Evolutionary conservation across 257 asterid genomes (phyloP), one percentile per base, ranked within the genome.

Genomic region (Lycium ferocissimum): DNA sequence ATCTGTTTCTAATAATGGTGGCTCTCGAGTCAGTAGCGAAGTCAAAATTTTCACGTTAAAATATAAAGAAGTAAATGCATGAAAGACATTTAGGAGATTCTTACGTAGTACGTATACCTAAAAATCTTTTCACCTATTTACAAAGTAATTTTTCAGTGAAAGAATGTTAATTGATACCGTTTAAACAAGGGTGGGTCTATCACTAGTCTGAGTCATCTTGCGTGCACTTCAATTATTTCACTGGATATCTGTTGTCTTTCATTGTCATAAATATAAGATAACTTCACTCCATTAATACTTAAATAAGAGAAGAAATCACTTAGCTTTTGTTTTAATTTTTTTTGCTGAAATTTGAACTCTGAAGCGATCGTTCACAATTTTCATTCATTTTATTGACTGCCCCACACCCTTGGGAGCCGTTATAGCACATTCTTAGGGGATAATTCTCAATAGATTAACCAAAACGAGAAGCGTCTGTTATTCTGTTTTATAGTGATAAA

Each of bases 151-250:
- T 54, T 14, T 4, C 6, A 54, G 2, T 0, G 18, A 4, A 15
- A n/a, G 2, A 18, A n/a, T 1, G 7, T 56, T 56, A 56, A 15
- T 15, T 14, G 20, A 56, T 4, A 11, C 20, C 8, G 20, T 15
- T 14, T 56, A 6, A 15, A 56, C 17, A 56, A 56, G 8, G 4
- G 14, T 56, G 62, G 8, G 7, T 14, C 1, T 2, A 18, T 2
- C 62, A 14, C 2, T 56, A 0, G 20, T 56, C 15, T 2, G 62
- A 14, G 0, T 62, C 85, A 85, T 65, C 78, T 85, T 81, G 40
- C 62, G 78, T 69, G 88, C 84, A 76, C 7, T 82, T 91, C 94
- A 91, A 96, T 95, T 93, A 93, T 89, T 58, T 76, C 33, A 67
- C 86, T 87, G 93, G 88, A 84, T 53, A 81, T 83, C 83, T 72